A percentile compares a stretch with the other conserved stretches of the same genome.
Conservation (phyloP, 2,329 filamentous ascomycete genomes). For the Madurella fahalii region DNA sequence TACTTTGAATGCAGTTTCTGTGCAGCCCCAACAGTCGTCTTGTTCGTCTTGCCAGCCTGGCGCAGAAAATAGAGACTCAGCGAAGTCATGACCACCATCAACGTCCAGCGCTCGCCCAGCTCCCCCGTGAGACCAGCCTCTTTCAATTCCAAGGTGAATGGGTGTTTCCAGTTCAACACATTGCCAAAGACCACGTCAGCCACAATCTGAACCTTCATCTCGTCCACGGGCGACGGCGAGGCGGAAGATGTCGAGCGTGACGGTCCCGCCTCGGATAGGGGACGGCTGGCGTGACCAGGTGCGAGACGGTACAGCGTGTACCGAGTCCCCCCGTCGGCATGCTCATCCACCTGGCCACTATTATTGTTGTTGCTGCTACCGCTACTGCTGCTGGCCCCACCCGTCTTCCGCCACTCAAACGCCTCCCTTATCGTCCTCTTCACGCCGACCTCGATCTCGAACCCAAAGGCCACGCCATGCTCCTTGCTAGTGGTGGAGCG, state of each 20-base stretch:
- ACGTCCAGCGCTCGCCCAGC: constrained; percentile 16
- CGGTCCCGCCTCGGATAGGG: background rate
- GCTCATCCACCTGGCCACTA: background rate
- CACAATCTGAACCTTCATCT: background rate
- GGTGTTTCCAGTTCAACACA: constrained; percentile 1
- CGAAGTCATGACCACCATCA: constrained; percentile 15
- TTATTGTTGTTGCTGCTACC: background rate
- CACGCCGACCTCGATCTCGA: constrained; percentile 14
- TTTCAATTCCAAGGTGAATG: constrained; percentile 10
- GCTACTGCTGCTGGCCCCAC: background rate
- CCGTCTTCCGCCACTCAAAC: constrained; percentile 14
- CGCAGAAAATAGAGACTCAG: constrained; percentile 8
- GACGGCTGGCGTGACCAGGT: background rate
- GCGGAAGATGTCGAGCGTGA: background rate
- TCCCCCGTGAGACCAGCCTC: constrained; percentile 10
- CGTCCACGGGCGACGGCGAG: background rate
- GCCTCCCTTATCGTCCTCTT: constrained; percentile 1
- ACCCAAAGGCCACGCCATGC: constrained; percentile 10
- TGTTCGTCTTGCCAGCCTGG: constrained; percentile 9
- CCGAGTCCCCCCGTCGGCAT: background rate
- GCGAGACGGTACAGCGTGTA: constrained; percentile 4
- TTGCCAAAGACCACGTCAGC: constrained; percentile 5
- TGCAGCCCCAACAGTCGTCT: background rate
- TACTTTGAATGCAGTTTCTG: background rate
- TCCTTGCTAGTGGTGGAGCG: background rate